Conservation (phyloP, 2,329 filamentous ascomycete genomes). For the Verticillium tricorpus region DNA sequence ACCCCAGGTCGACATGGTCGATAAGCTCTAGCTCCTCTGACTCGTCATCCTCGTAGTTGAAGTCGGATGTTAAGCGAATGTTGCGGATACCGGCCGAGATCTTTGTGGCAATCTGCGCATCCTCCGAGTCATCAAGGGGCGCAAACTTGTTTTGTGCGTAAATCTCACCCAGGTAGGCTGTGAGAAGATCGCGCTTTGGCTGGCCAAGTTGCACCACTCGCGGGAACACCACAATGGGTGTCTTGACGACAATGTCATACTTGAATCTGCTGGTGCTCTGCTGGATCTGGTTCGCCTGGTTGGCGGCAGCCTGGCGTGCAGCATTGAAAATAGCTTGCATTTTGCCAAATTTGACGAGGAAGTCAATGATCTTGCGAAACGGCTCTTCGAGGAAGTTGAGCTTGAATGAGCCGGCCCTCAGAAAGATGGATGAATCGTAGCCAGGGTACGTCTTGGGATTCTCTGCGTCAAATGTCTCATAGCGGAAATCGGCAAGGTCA, state of each 20-base stretch:
- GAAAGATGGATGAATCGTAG: conserved; percentile 85
- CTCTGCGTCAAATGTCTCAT: conserved; percentile 84
- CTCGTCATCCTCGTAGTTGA: conserved; percentile 69
- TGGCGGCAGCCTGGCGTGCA: conserved; percentile 87
- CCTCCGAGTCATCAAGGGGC: conserved; percentile 71
- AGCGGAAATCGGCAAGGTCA: conserved; percentile 93
- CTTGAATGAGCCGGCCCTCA: conserved; percentile 92
- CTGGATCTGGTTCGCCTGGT: conserved; percentile 89
- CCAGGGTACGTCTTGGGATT: conserved; percentile 75
- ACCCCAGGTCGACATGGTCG: conserved; percentile 90
- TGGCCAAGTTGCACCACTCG: conserved; percentile 66
- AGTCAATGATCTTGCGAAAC: conserved; percentile 96
- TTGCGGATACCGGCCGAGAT: conserved; percentile 88
- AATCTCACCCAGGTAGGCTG: conserved; percentile 93
- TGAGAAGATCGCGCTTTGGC: conserved; percentile 74
- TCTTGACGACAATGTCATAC: conserved; percentile 90
- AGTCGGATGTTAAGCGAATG: conserved; percentile 82
- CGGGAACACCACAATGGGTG: conserved; percentile 94
- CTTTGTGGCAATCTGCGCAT: conserved; percentile 77
- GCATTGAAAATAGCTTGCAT: conserved; percentile 99
- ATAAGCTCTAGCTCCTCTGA: conserved; percentile 93
- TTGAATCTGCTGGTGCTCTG: conserved; percentile 86
- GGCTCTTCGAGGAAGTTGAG: conserved; percentile 96
- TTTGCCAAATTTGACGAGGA: conserved; percentile 96
- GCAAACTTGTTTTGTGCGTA: conserved; percentile 94